Evolutionary conservation across 75 land plant genomes (phyloP).

Genomic region (Pinus taeda): DNA sequence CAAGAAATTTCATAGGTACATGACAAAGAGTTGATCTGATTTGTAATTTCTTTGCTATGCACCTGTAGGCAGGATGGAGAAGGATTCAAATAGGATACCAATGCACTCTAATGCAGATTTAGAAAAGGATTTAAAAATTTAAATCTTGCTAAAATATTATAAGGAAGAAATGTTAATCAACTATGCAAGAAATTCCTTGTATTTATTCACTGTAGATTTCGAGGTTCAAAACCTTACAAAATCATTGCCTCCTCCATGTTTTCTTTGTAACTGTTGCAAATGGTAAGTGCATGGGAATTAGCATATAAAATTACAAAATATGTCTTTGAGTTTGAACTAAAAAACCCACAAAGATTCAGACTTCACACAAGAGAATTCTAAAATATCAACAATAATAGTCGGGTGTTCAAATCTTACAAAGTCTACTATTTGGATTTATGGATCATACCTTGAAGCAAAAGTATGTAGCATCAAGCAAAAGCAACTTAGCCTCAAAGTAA

Average conservation of each 20-base stretch:
- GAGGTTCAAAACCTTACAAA: slow-evolving; percentile 7
- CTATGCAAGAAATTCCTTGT: not conserved
- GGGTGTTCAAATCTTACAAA: not conserved
- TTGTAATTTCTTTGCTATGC: slow-evolving; percentile 24
- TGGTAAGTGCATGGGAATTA: too few relatives aligned
- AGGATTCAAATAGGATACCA: slow-evolving; percentile 49
- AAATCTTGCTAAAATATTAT: not conserved
- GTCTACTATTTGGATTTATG: not conserved
- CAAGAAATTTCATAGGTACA: not conserved
- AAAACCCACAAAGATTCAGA: not conserved
- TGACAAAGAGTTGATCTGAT: not conserved
- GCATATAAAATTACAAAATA: too few relatives aligned
- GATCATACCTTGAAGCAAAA: slow-evolving; percentile 25
- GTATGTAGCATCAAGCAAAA: slow-evolving; percentile 28
- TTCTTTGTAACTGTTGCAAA: slow-evolving; percentile 55
- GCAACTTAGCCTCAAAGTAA: slow-evolving; percentile 31
- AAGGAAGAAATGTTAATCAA: not conserved
- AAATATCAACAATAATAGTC: not conserved
- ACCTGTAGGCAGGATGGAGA: slow-evolving; percentile 20
- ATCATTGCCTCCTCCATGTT: slow-evolving; percentile 45
- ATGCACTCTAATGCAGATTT: slow-evolving; percentile 51
- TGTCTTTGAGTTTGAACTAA: too few relatives aligned
- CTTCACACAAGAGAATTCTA: not conserved
- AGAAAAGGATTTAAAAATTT: slow-evolving; percentile 33
- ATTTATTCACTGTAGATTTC: not conserved